Base-by-base conservation (phyloP, 495 filamentous ascomycete genomes). In the Aspergillus leporis region DNA sequence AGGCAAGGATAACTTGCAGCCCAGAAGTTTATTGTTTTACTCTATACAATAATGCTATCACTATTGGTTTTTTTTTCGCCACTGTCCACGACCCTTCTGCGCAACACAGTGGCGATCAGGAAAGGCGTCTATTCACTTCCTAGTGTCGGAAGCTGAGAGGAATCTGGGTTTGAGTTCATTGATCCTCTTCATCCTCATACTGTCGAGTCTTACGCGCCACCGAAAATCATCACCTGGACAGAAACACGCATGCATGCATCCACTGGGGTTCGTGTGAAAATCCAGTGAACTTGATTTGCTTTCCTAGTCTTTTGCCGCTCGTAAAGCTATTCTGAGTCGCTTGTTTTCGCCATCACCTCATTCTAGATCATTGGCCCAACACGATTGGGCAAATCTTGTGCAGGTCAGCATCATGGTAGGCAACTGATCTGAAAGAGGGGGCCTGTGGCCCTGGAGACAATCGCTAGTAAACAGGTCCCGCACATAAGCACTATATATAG, bases 181-280 rank as follows among this genome's bases (percentile, higher is more conserved):
- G 41, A 53, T 51, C 16, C 45, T 55, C 22, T 43, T 60, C 31
- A 3, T 48, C 43, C 43, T 23, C 43, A 22, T 28, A 19, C 4
- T 54, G 19, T 55, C 18, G 14, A 52, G 55, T 49, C 62, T 61
- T 54, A 61, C 61, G 54, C 53, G 22, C 57, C 38, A 53, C 57
- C 49, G 30, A 53, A 23, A 48, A 22, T 51, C 31, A 61, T 51
- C 52, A 43, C 25, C 53, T 38, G 46, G 62, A 61, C 56, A 55
- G 55, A 45, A 22, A 63, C 61, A 59, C 56, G 55, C 61, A 59
- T 23, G 25, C 60, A 58, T 58, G 59, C 55, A 58, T 54, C 54
- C 54, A 61, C 59, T 30, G 41, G 46, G 47, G 51, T 51, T n/a
- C n/a, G n/a, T 51, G 60, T 60, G 63, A 60, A 60, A 66, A 66